Conservation (phyloP, 257 asterid genomes). For the Hygrophila difformis region DNA sequence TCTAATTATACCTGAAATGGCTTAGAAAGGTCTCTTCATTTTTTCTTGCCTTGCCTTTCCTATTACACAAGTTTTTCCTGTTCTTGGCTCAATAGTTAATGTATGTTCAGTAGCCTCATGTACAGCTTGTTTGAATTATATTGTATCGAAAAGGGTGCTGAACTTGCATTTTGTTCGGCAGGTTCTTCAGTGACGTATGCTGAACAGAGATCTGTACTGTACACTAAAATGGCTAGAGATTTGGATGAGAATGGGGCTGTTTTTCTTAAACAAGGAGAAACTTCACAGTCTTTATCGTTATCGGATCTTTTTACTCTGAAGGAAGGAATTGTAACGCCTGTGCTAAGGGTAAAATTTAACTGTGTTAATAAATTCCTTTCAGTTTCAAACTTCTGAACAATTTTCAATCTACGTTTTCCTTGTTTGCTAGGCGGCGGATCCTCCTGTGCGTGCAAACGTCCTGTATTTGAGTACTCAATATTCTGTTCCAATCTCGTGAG, state of each 20-base stretch:
- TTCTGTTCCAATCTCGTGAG: slow-evolving; percentile 84
- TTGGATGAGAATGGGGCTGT: slow-evolving; percentile 76
- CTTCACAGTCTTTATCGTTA: slow-evolving; percentile 80
- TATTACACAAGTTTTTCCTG: too few relatives aligned
- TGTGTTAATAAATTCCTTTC: neutral
- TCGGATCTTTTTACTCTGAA: slow-evolving; percentile 68
- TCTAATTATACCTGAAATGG: neutral
- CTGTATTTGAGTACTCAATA: slow-evolving; percentile 55
- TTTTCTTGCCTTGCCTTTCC: too few relatives aligned
- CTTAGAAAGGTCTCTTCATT: too few relatives aligned
- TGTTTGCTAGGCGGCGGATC: slow-evolving; percentile 61
- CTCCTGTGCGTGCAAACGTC: slow-evolving; percentile 88
- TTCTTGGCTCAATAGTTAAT: too few relatives aligned
- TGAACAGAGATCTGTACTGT: slow-evolving; percentile 60
- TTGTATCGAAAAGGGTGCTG: neutral
- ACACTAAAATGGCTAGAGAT: slow-evolving; percentile 67
- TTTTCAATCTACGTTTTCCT: too few relatives aligned
- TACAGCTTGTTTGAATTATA: neutral
- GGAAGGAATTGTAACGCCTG: slow-evolving; percentile 58
- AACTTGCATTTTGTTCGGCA: slow-evolving; percentile 15
- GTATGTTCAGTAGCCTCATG: too few relatives aligned
- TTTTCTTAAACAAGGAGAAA: slow-evolving; percentile 76
- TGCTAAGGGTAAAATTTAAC: slow-evolving; percentile 48
- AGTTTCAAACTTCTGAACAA: slow-evolving; percentile 9
- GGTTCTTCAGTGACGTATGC: slow-evolving; percentile 39